Evolutionary conservation across 805 yeast species (phyloP).

Genomic region (Suhomyces xylopsoci): DNA sequence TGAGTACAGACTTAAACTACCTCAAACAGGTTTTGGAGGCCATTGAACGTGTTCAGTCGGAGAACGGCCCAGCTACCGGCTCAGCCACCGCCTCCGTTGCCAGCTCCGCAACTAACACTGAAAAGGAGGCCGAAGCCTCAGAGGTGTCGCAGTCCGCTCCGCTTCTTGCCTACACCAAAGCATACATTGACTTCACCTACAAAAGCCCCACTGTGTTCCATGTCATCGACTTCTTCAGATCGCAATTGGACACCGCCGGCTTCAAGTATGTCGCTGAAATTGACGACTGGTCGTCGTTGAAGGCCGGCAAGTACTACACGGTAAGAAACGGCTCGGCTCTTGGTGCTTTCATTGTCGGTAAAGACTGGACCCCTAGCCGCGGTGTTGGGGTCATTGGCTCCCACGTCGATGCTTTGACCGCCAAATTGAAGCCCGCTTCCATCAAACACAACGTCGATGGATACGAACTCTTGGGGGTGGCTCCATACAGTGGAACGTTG

Average conservation of each 20-base stretch:
- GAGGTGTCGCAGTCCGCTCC: not conserved
- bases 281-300: slow-evolving; percentile 45
- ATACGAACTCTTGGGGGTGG: slow-evolving; percentile 74
- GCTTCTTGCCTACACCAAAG: slow-evolving; percentile 27
- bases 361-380: slow-evolving; percentile 57
- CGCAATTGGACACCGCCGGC: slow-evolving; percentile 53
- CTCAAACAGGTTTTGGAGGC: slow-evolving; percentile 2
- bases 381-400: slow-evolving; percentile 71
- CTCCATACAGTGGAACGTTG: slow-evolving; percentile 77
- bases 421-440: slow-evolving; percentile 69
- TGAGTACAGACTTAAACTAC: not conserved
- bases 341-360: slow-evolving; percentile 69
- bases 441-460: slow-evolving; percentile 63
- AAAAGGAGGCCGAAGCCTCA: not conserved
- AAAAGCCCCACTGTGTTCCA: slow-evolving; percentile 74
- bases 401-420: slow-evolving; percentile 74
- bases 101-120: not conserved
- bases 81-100: not conserved
- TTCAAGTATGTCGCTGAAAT: slow-evolving; percentile 66
- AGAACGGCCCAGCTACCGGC: not conserved
- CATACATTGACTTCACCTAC: slow-evolving; percentile 69
- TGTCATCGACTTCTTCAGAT: slow-evolving; percentile 53
- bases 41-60: not conserved
- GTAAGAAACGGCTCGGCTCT: slow-evolving; percentile 65
- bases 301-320: slow-evolving; percentile 62